Evolutionary conservation across 768 basidiomycete genomes (phyloP).

Genomic region (Boletus bicolor): DNA sequence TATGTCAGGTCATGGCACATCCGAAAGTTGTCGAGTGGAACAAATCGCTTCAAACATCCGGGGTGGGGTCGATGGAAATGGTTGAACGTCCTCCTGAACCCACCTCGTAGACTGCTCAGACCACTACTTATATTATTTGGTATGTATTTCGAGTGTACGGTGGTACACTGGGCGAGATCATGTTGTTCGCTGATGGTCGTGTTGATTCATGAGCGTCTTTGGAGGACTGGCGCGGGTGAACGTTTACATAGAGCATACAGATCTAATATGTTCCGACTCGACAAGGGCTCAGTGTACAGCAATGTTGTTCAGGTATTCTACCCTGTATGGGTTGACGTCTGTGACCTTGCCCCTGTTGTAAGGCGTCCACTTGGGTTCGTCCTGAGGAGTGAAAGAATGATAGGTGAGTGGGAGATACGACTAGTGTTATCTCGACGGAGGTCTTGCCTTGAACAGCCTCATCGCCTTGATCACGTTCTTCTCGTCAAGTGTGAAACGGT

Average conservation of each 20-base stretch:
- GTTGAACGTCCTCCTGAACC: neutral
- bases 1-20: conserved; percentile 40
- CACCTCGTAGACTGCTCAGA: neutral
- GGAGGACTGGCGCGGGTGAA: neutral
- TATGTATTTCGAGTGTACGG: conserved; percentile 5
- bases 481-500: conserved; percentile 89
- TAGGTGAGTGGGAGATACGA: neutral
- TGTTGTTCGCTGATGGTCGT: neutral
- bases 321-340: conserved; percentile 60
- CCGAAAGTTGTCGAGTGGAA: conserved; percentile 44
- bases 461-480: conserved; percentile 70
- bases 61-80: neutral
- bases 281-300: conserved; percentile 29
- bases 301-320: conserved; percentile 56
- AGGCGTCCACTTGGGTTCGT: conserved; percentile 89
- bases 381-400: conserved; percentile 41
- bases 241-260: neutral
- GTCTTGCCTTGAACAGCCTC: conserved; percentile 76
- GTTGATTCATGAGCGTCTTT: neutral
- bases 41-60: conserved; percentile 23
- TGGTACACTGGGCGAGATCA: neutral
- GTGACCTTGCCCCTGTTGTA: conserved; percentile 61
- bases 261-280: neutral
- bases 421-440: neutral
- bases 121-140: neutral